A percentile compares a stretch with the other conserved stretches of the same genome.
Evolutionary conservation across 331 rosid species (phyloP).

Genomic region (Malus hybrid): DNA sequence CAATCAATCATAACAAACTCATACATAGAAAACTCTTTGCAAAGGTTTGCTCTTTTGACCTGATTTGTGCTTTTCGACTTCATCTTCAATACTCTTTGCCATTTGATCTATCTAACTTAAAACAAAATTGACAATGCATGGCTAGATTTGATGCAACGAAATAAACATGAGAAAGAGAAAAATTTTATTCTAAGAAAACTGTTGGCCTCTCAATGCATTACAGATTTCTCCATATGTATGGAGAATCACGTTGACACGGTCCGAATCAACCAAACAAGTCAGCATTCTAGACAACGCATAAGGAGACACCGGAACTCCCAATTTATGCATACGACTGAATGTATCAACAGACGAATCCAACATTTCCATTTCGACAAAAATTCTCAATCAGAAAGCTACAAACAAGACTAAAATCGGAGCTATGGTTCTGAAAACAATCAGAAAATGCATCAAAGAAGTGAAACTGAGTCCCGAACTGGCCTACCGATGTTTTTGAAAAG

Average conservation of each 20-base stretch:
- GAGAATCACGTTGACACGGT: conserved; percentile 11
- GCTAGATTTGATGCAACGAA: no score
- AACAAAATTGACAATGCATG: no score
- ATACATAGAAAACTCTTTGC: background rate
- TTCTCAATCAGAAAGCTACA: conserved; percentile 16
- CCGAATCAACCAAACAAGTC: conserved; percentile 10
- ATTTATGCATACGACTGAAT: background rate
- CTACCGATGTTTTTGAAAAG: conserved; percentile 5
- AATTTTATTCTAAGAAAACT: background rate
- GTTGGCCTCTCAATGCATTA: conserved; percentile 6
- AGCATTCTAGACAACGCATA: conserved; percentile 2
- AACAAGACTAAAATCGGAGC: background rate
- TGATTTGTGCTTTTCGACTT: no score
- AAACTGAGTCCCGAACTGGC: background rate
- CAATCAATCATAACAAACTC: conserved; percentile 12
- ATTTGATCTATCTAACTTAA: no score
- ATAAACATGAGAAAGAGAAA: no score
- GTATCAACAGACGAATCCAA: conserved; percentile 15
- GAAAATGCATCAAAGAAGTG: background rate
- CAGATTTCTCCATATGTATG: conserved; percentile 3
- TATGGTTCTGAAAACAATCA: background rate
- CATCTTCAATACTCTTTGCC: no score
- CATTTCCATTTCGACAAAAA: conserved; percentile 13
- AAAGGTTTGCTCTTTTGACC: no score
- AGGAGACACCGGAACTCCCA: conserved; percentile 3